Evolutionary conservation across 208 protist species (phyloP).

Genomic region (Leptomonas pyrrhocoris): DNA sequence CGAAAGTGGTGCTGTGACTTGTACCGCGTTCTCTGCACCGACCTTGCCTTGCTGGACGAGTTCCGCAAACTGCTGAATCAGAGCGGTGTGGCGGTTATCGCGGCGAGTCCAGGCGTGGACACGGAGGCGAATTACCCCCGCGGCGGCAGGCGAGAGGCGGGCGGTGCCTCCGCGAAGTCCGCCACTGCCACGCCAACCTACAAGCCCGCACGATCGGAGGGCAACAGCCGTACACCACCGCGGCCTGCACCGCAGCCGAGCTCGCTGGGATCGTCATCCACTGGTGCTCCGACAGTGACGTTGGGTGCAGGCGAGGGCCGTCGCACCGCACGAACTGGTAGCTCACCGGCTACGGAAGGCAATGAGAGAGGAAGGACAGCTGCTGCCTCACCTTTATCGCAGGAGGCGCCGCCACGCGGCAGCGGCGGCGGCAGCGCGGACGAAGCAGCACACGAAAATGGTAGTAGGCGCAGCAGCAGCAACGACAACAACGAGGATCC

Average conservation of each 20-base stretch:
- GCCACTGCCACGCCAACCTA: slow-evolving; percentile 8
- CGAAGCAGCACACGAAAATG: not conserved
- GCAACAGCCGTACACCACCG: not conserved
- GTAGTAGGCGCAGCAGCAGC: not conserved
- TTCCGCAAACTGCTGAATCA: slow-evolving; percentile 54
- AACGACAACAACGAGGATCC: not conserved
- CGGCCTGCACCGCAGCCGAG: slow-evolving; percentile 4
- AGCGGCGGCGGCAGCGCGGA: not conserved
- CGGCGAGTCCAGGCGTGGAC: not conserved
- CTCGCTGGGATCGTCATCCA: not conserved
- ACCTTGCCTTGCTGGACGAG: slow-evolving; percentile 62
- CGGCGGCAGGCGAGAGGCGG: not conserved
- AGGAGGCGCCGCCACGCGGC: no score
- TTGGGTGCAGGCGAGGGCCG: not conserved
- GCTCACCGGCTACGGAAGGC: not conserved
- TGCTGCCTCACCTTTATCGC: no score
- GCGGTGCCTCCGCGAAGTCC: not conserved
- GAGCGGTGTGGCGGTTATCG: slow-evolving; percentile 22
- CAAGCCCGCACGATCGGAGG: slow-evolving; percentile 1
- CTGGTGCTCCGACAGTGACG: not conserved
- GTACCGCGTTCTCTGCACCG: slow-evolving; percentile 67
- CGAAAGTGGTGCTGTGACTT: slow-evolving; percentile 85
- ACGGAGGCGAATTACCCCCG: not conserved
- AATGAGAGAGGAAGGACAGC: no score
- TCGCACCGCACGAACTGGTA: not conserved